A percentile compares a stretch with the other conserved stretches of the same genome.
phyloP scores from a whole-genome alignment of 164 flowering plant species.

The Piper longum region DNA sequence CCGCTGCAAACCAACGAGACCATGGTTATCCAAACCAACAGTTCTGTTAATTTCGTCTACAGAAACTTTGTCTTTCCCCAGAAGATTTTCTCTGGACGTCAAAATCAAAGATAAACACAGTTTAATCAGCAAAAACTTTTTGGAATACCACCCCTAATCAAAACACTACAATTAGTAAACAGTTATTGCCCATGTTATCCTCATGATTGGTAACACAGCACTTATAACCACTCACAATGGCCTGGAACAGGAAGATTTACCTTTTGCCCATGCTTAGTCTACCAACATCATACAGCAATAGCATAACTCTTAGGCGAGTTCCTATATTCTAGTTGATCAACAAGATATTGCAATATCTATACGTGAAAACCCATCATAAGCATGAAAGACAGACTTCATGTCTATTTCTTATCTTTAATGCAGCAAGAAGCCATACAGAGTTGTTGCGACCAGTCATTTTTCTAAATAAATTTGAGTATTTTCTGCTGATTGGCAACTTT shows the following conservation, averaged over 20 bases:
- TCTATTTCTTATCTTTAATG: too few species aligned
- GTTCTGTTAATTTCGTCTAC: constrained; percentile 38
- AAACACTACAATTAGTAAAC: background rate
- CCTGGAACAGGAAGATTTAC: too few species aligned
- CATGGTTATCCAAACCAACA: constrained; percentile 61
- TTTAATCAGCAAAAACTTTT: background rate
- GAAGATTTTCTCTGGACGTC: constrained; percentile 42
- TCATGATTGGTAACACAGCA: background rate
- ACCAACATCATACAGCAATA: too few species aligned
- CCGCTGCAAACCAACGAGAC: constrained; percentile 69
- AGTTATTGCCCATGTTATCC: background rate
- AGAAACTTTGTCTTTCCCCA: constrained; percentile 62
- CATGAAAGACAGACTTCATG: background rate
- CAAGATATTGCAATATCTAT: too few species aligned
- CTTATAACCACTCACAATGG: too few species aligned
- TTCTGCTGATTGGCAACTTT: too few species aligned
- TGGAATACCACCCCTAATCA: background rate
- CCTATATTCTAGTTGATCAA: too few species aligned
- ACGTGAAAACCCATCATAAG: background rate
- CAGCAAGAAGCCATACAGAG: too few species aligned
- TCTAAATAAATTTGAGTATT: too few species aligned
- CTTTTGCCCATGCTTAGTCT: too few species aligned
- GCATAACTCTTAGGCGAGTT: too few species aligned
- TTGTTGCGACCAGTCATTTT: too few species aligned
- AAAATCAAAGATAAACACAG: background rate